Evolutionary conservation across 345 rosid genomes (phyloP).

Genomic region (Streptanthus diversifolius): DNA sequence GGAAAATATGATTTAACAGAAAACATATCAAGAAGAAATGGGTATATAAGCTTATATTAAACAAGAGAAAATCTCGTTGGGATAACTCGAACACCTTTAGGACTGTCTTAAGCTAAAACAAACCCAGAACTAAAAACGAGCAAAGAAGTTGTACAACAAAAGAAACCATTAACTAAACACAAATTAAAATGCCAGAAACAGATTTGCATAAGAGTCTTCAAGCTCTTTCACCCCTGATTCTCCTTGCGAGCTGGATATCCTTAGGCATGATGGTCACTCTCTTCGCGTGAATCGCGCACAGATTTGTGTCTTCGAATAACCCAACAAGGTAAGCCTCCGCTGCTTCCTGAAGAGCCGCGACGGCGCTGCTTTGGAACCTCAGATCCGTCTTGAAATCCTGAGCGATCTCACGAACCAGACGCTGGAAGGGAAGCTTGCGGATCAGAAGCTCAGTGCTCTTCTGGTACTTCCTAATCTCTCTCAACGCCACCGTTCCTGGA

Average conservation of each 20-base stretch:
- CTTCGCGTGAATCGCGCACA: slow-evolving; percentile 55
- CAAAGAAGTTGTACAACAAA: background rate
- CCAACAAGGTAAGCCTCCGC: slow-evolving; percentile 58
- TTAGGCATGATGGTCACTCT: slow-evolving; percentile 58
- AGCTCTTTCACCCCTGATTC: slow-evolving; percentile 54
- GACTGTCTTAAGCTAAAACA: background rate
- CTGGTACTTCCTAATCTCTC: slow-evolving; percentile 56
- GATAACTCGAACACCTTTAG: slow-evolving; percentile 5
- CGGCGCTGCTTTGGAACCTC: slow-evolving; percentile 60
- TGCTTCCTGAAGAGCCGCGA: slow-evolving; percentile 50
- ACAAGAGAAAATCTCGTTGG: background rate
- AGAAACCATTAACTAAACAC: background rate
- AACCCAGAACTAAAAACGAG: background rate
- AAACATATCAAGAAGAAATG: background rate
- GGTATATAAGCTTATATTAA: background rate
- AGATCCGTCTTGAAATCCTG: slow-evolving; percentile 60
- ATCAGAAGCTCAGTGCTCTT: slow-evolving; percentile 52
- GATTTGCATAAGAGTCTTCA: background rate
- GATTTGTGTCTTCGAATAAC: slow-evolving; percentile 48
- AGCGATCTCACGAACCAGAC: slow-evolving; percentile 56
- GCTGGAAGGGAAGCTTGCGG: slow-evolving; percentile 54
- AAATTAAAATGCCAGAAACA: background rate
- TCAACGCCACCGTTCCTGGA: slow-evolving; percentile 49
- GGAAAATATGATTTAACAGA: background rate
- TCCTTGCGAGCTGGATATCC: slow-evolving; percentile 53